phyloP scores from a whole-genome alignment of 306 rosid species.

The Glycyrrhiza uralensis region DNA sequence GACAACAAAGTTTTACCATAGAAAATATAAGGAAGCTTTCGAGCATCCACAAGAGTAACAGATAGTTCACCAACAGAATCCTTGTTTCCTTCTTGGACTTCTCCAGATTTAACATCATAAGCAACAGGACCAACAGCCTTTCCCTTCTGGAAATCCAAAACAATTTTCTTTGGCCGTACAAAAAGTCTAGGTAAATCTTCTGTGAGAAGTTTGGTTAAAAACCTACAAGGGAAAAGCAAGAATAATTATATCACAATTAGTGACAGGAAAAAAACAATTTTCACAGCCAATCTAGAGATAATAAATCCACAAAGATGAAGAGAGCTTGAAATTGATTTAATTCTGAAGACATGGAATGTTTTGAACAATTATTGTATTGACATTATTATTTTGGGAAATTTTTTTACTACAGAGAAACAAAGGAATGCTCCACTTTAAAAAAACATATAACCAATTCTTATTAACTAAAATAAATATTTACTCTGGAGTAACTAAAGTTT shows the following conservation, averaged over 20 bases:
- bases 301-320: conserved; percentile 5
- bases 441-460: neutral
- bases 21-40: conserved; percentile 79
- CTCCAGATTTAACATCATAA: conserved; percentile 67
- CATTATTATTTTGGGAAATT: neutral
- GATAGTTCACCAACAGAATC: conserved; percentile 95
- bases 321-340: neutral
- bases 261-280: neutral
- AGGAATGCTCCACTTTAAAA: neutral
- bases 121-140: conserved; percentile 89
- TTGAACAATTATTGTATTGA: neutral
- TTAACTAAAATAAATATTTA: conserved; percentile 3
- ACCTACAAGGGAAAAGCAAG: conserved; percentile 49
- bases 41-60: conserved; percentile 91
- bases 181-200: conserved; percentile 87
- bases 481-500: conserved; percentile 1
- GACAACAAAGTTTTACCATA: conserved; percentile 55
- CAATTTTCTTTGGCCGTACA: conserved; percentile 98
- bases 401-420: neutral
- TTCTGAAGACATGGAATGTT: neutral
- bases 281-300: neutral
- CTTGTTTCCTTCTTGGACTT: conserved; percentile 83
- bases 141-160: conserved; percentile 90
- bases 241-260: conserved; percentile 12
- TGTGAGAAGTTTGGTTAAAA: conserved; percentile 93